Percentiles rank a stretch among this genome's conserved stretches.
Conservation (phyloP, 75 land plant genomes). For the Cunninghamia lanceolata region DNA sequence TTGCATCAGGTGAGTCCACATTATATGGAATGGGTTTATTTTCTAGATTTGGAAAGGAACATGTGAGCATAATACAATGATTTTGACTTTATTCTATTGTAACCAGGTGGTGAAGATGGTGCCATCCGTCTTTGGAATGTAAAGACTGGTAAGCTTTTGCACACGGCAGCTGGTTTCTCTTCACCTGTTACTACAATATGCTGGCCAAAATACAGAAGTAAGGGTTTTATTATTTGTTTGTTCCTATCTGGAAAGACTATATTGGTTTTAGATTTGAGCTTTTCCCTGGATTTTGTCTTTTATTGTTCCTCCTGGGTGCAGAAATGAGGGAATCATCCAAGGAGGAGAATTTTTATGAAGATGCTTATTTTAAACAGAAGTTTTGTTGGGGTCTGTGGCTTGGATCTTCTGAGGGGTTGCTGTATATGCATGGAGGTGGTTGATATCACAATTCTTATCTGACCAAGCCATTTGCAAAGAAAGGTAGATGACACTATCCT, state of each 20-base stretch:
- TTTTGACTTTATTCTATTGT: not conserved
- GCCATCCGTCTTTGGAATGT: slow-evolving; percentile 70
- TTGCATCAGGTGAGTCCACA: slow-evolving; percentile 57
- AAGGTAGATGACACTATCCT: not conserved
- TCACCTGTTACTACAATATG: slow-evolving; percentile 43
- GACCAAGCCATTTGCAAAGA: not conserved
- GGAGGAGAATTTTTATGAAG: slow-evolving; percentile 8
- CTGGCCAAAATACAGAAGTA: slow-evolving; percentile 47
- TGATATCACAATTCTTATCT: not conserved
- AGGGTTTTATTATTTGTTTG: not conserved
- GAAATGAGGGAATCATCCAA: not conserved
- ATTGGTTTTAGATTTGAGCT: not conserved
- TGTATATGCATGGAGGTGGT: slow-evolving; percentile 47
- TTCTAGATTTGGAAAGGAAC: not conserved
- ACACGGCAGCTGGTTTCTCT: slow-evolving; percentile 27
- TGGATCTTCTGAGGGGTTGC: slow-evolving; percentile 62
- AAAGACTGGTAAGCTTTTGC: slow-evolving; percentile 64
- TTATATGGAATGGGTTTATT: not conserved
- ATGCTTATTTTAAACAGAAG: slow-evolving; percentile 10
- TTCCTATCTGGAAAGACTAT: not conserved
- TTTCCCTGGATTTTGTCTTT: not conserved
- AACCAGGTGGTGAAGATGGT: slow-evolving; percentile 74
- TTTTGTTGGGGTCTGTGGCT: slow-evolving; percentile 64
- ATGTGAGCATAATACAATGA: not conserved
- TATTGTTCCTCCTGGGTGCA: slow-evolving; percentile 2